Evolutionary conservation across 441 rosid species (phyloP), one percentile per base, ranked within the genome.

Genomic region (Gossypium aridum): DNA sequence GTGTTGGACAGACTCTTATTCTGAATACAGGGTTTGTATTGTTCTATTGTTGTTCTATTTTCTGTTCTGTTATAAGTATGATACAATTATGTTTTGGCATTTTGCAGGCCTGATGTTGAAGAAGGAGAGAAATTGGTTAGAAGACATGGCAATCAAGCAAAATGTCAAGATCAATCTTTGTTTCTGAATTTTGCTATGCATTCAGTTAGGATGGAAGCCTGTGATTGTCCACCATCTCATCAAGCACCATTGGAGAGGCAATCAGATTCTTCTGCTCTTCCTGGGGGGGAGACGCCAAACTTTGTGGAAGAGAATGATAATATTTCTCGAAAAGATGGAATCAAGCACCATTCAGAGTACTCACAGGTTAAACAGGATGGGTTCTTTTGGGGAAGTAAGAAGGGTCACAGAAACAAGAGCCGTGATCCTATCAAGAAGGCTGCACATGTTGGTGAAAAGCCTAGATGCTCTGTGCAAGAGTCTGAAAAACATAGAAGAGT

Each of bases 181-280:
- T 91, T 94, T 89, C 77, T 92, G 57, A 91, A 94, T 83, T 94
- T 94, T 69, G 99, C 99, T 45, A 94, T 94, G 99, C 99, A 94
- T 82, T 94, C 99, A 47, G 98, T 91, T 70, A 88, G 99, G 78
- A 79, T 91, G 98, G 99, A 94, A 87, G 98, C 98, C 26, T 94
- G 99, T 90, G 99, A 94, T 84, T 89, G 93, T 56, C 98, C 98
- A 2, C 97, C 94, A 13, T 77, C 85, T n/a, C 88, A 91, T 86
- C 85, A 79, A 12, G 71, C 85, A 26, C 78, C 84, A 16, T 47
- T 88, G 19, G 87, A 85, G 82, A 80, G 79, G 72, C 85, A 83
- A 61, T 78, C 91, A 23, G 80, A 79, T 64, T 83, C 97, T 22
- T 84, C 96, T 66, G 90, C 85, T 67, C 87, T 91, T 55, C 93